Evolutionary conservation across 1,284 basidiomycete species (phyloP).

Genomic region (Schizophyllum commune): DNA sequence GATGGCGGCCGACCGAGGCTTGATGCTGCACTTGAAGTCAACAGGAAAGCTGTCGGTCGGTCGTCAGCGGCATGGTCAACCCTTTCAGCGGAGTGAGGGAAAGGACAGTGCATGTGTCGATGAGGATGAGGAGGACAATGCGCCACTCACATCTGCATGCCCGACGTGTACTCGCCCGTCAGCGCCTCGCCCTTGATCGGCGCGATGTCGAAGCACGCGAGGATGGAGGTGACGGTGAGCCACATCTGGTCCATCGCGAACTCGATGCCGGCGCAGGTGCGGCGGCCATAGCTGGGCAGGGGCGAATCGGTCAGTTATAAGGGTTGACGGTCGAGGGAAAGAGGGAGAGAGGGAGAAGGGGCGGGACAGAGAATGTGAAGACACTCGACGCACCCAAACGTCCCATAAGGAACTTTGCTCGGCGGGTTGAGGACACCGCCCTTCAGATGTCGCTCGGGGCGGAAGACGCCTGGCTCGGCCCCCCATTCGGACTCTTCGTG

Average conservation of each 20-base stretch:
- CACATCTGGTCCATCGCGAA: conserved; percentile 41
- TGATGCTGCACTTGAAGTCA: conserved; percentile 26
- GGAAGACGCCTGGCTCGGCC: conserved; percentile 31
- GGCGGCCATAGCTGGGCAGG: conserved; percentile 44
- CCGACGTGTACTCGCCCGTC: conserved; percentile 31
- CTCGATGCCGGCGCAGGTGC: conserved; percentile 42
- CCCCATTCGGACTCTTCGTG: conserved; percentile 34
- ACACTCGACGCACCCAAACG: conserved; percentile 1
- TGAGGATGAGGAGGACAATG: too few species aligned
- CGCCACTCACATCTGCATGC: conserved; percentile 39
- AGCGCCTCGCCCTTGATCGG: conserved; percentile 18
- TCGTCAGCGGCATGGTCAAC: too few species aligned
- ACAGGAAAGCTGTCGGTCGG: conserved; percentile 22
- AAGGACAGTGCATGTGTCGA: too few species aligned
- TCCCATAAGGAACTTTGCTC: conserved; percentile 1
- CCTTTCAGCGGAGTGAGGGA: too few species aligned
- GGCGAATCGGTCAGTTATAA: too few species aligned
- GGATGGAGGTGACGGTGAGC: conserved; percentile 44
- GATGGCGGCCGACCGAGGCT: conserved; percentile 15
- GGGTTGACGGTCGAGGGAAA: too few species aligned
- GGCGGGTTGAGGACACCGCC: conserved; percentile 6
- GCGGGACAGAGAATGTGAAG: background rate
- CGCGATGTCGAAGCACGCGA: conserved; percentile 34
- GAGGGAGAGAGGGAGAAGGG: conserved; percentile 22
- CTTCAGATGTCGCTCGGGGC: conserved; percentile 36